Evolutionary conservation across 768 basidiomycete genomes (phyloP).

Genomic region (Lactarius vividus): DNA sequence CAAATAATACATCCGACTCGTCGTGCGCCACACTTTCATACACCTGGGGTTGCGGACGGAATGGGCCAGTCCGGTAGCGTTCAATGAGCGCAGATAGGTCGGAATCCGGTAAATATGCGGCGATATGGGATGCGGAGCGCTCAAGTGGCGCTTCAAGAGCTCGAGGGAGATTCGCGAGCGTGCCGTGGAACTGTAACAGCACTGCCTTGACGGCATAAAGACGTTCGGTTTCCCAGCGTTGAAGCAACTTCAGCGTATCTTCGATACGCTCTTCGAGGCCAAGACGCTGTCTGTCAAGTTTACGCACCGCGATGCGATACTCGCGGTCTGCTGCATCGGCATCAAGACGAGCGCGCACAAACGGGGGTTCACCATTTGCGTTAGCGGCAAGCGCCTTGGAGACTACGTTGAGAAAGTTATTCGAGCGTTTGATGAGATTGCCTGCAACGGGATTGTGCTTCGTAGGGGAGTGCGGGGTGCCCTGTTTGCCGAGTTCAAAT

Average conservation of each 20-base stretch:
- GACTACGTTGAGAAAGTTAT: conserved; percentile 66
- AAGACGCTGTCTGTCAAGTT: conserved; percentile 81
- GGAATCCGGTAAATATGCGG: conserved; percentile 84
- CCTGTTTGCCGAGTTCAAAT: conserved; percentile 53
- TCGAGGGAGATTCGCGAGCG: conserved; percentile 68
- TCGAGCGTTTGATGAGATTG: conserved; percentile 65
- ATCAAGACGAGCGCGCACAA: conserved; percentile 69
- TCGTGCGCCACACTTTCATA: conserved; percentile 85
- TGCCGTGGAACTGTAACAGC: conserved; percentile 86
- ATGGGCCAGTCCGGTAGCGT: conserved; percentile 89
- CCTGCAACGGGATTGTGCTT: conserved; percentile 45
- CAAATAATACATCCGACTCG: conserved; percentile 84
- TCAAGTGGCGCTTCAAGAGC: conserved; percentile 62
- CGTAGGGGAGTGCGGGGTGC: conserved; percentile 32
- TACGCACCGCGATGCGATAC: conserved; percentile 78
- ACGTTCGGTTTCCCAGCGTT: conserved; percentile 83
- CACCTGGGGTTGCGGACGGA: conserved; percentile 79
- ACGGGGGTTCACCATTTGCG: conserved; percentile 55
- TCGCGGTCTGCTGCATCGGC: conserved; percentile 77
- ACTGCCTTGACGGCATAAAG: conserved; percentile 83
- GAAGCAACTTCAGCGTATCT: conserved; percentile 73
- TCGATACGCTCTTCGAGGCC: conserved; percentile 85
- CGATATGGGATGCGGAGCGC: conserved; percentile 70
- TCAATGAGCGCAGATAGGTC: conserved; percentile 87
- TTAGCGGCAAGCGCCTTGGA: conserved; percentile 61